These are phyloP conservation scores for Forsythia suspensa DNA, from an alignment of 257 asterid species.

Conservation along the genomic window DNA sequence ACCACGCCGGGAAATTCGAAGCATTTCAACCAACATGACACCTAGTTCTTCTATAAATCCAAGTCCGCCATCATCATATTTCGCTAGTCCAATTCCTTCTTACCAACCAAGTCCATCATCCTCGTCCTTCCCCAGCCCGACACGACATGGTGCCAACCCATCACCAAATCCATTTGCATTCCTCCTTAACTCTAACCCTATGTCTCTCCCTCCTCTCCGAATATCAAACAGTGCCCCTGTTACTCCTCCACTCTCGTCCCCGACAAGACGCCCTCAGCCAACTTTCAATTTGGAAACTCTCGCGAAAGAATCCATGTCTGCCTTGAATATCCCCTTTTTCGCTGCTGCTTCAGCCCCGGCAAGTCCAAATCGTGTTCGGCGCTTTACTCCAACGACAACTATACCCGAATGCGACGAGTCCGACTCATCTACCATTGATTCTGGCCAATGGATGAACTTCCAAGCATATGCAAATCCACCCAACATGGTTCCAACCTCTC, in stretches of 20 bases:
- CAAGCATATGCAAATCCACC: constrained; percentile 35
- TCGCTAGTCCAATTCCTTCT: constrained; percentile 74
- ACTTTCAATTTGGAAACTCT: constrained; percentile 63
- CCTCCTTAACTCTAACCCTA: constrained; percentile 52
- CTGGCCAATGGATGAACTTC: constrained; percentile 52
- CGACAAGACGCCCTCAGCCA: constrained; percentile 61
- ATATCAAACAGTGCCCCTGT: constrained; percentile 87
- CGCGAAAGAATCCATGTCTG: constrained; percentile 37
- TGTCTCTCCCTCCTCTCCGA: constrained; percentile 61
- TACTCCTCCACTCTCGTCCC: constrained; percentile 89
- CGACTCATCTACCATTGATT: constrained; percentile 37
- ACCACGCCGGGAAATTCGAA: constrained; percentile 22
- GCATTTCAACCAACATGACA: constrained; percentile 29
- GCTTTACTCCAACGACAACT: constrained; percentile 50
- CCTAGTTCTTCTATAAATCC: constrained; percentile 26
- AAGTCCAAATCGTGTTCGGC: constrained; percentile 67
- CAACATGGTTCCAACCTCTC: constrained; percentile 45
- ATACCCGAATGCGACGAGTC: constrained; percentile 83
- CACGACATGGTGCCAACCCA: constrained; percentile 52
- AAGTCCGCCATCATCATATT: constrained; percentile 33
- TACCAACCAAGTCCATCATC: constrained; percentile 74
- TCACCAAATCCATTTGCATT: constrained; percentile 53
- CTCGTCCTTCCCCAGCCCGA: constrained; percentile 76
- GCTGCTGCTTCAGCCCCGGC: constrained; percentile 76
- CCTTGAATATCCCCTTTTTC: constrained; percentile 51